Conservation (phyloP, 768 basidiomycete genomes). For the Xerocomellus intermedius region DNA sequence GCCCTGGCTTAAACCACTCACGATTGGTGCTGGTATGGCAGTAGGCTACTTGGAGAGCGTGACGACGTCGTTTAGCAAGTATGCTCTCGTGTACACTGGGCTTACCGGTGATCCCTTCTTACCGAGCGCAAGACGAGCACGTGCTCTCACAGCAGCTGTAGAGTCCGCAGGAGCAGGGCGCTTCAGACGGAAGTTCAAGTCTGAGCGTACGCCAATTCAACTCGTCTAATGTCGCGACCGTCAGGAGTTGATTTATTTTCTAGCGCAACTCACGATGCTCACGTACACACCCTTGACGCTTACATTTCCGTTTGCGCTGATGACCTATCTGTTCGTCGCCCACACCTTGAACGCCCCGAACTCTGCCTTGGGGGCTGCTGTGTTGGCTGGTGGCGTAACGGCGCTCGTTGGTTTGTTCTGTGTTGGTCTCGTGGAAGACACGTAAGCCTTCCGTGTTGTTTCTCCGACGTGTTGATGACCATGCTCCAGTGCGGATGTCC, state of each 20-base stretch:
- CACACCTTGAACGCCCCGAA: slow-evolving; percentile 70
- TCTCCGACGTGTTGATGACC: not conserved
- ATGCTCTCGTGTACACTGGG: slow-evolving; percentile 70
- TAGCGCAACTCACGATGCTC: slow-evolving; percentile 68
- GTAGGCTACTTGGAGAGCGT: slow-evolving; percentile 44
- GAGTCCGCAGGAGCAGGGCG: slow-evolving; percentile 44
- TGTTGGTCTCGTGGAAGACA: slow-evolving; percentile 76
- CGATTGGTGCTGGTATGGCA: slow-evolving; percentile 36
- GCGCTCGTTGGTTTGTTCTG: slow-evolving; percentile 83
- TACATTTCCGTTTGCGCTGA: slow-evolving; percentile 77
- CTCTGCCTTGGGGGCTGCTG: slow-evolving; percentile 69
- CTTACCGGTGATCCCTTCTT: slow-evolving; percentile 74
- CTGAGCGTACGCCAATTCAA: slow-evolving; percentile 50
- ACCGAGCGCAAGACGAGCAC: slow-evolving; percentile 52
- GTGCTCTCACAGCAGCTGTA: slow-evolving; percentile 54
- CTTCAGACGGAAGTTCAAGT: slow-evolving; percentile 48
- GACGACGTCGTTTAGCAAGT: slow-evolving; percentile 57
- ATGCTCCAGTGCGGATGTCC: slow-evolving; percentile 51
- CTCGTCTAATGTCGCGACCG: not conserved
- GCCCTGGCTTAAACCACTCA: slow-evolving; percentile 42
- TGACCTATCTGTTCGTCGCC: slow-evolving; percentile 87
- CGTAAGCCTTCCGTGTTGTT: slow-evolving; percentile 39
- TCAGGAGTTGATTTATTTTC: slow-evolving; percentile 5
- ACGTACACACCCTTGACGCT: slow-evolving; percentile 71
- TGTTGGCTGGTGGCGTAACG: slow-evolving; percentile 77